phyloP scores from a whole-genome alignment of 495 filamentous ascomycete genomes.

The Penicilliopsis zonata region DNA sequence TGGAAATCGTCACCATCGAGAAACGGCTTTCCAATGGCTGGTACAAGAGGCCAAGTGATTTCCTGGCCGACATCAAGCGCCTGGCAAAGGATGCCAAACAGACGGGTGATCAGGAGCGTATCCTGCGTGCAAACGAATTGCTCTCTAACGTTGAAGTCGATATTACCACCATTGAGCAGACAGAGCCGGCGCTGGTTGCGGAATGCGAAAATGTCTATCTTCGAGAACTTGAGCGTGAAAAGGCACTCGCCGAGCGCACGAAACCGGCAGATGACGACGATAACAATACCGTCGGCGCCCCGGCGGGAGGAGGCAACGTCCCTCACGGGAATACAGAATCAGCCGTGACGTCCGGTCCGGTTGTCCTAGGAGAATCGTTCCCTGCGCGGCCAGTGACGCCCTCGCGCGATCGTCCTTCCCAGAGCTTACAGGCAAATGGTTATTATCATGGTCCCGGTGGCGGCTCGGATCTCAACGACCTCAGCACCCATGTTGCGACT shows the following conservation, averaged over 20 bases:
- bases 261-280: conserved; percentile 38
- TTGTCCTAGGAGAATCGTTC: conserved; percentile 48
- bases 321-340: conserved; percentile 34
- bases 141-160: conserved; percentile 87
- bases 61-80: conserved; percentile 70
- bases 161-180: conserved; percentile 53
- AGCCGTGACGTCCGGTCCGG: conserved; percentile 39
- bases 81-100: conserved; percentile 73
- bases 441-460: conserved; percentile 30
- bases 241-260: conserved; percentile 49
- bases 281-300: conserved; percentile 12
- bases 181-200: conserved; percentile 48
- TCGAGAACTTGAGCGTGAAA: conserved; percentile 61
- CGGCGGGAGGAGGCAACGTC: conserved; percentile 21
- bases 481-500: conserved; percentile 26
- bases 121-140: conserved; percentile 80
- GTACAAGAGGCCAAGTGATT: conserved; percentile 81
- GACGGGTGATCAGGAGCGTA: conserved; percentile 61
- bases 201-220: conserved; percentile 64
- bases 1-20: conserved; percentile 89
- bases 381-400: conserved; percentile 43
- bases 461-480: conserved; percentile 34
- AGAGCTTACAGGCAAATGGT: conserved; percentile 40
- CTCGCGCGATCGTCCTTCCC: conserved; percentile 28
- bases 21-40: conserved; percentile 89